These are phyloP conservation scores for Boletales sp. DNA, from an alignment of 768 basidiomycete species.

Conservation along the genomic window DNA sequence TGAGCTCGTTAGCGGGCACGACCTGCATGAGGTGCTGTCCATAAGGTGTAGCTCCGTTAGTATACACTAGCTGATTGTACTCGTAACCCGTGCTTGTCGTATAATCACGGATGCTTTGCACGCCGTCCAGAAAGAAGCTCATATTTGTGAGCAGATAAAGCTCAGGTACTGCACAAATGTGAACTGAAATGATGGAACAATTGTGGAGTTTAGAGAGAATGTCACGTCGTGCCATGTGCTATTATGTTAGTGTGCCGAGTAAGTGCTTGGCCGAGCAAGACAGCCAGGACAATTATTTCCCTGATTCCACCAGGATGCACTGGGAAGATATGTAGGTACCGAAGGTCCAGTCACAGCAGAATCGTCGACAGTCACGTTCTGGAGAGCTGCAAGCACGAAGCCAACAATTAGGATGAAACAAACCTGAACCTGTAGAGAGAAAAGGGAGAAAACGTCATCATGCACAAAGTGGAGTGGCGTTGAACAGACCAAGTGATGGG, in stretches of 20 bases:
- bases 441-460: background rate
- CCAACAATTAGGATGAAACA: background rate
- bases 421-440: background rate
- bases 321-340: conserved; percentile 11
- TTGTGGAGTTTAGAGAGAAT: background rate
- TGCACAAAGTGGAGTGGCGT: background rate
- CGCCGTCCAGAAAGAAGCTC: conserved; percentile 7
- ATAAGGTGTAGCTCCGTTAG: background rate
- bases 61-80: conserved; percentile 13
- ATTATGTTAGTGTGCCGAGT: conserved; percentile 4
- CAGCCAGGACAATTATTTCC: conserved; percentile 7
- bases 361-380: conserved; percentile 16
- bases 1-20: background rate
- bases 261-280: background rate
- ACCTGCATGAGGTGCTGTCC: conserved; percentile 6
- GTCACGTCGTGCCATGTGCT: conserved; percentile 18
- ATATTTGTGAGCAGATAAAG: conserved; percentile 12
- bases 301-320: background rate
- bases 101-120: background rate
- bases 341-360: conserved; percentile 3
- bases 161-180: conserved; percentile 10
- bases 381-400: conserved; percentile 2
- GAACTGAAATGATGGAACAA: conserved; percentile 1
- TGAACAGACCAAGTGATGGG: too few relatives aligned
- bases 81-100: background rate